Evolutionary conservation across 345 rosid species (phyloP).

Genomic region (Firmiana major): DNA sequence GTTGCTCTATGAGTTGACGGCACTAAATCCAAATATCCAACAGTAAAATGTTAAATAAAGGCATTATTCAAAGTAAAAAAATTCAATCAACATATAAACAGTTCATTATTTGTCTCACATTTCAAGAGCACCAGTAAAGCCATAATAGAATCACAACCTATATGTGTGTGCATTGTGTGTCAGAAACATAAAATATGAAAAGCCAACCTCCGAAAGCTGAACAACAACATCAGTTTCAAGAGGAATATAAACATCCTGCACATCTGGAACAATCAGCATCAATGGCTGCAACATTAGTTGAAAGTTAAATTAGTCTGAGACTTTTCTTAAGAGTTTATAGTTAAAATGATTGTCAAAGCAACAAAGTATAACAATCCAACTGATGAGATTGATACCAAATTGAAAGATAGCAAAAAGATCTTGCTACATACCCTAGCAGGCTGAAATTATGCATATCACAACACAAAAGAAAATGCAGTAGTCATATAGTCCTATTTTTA

Average conservation of each 20-base stretch:
- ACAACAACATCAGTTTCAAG: conserved; percentile 83
- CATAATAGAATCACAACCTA: neutral
- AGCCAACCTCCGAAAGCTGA: conserved; percentile 78
- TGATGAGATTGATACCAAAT: neutral
- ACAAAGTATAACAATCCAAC: neutral
- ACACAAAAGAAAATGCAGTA: neutral
- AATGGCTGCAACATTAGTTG: conserved; percentile 59
- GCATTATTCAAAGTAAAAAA: neutral
- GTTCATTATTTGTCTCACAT: neutral
- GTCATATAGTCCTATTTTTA: neutral
- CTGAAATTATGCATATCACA: neutral
- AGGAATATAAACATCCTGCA: conserved; percentile 95
- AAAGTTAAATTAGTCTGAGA: conserved; percentile 15
- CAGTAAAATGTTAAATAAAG: neutral
- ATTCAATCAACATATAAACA: neutral
- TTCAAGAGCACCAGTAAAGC: neutral
- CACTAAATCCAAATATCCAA: conserved; percentile 42
- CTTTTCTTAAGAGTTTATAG: neutral
- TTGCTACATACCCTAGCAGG: neutral
- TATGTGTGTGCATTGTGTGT: neutral
- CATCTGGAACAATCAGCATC: conserved; percentile 96
- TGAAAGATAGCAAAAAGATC: neutral
- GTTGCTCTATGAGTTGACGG: conserved; percentile 80
- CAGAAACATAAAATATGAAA: neutral
- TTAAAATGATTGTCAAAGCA: neutral